Base-by-base conservation (phyloP, 129 eudicot genomes). In the Flaveria robusta region DNA sequence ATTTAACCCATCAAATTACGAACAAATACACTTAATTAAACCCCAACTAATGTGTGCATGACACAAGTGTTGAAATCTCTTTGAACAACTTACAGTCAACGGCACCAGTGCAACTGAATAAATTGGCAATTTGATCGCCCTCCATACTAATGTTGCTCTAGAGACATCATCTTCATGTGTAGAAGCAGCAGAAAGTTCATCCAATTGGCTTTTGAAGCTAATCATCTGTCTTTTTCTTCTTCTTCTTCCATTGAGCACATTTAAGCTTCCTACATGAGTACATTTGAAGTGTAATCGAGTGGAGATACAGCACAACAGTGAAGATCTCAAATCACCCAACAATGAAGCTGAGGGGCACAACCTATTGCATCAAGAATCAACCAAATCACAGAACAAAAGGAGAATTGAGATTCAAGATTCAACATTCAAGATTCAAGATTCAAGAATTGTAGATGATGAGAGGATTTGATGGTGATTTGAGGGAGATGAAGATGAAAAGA, bases 81-180 rank as follows among this genome's bases (percentile, higher is more conserved):
- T n/a, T n/a, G 39, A 34, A 34, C 39, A 50, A 82, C 97, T 87
- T 79, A 94, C 98, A 0, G 97, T 86, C 47, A 94, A 77, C 0
- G 98, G 98, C 82, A 91, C 82, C 66, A 94, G 62, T n/a, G 97
- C 98, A 56, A 94, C 98, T 14, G 96, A 87, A 74, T 94, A 94
- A 29, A 94, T 91, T 10, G 98, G 98, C 68, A 91, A 74, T 71
- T 94, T 94, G 83, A 91, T 83, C 49, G 97, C 98, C 71, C 98
- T 89, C 97, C 98, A 94, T 76, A 91, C 74, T 80, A 94, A 79
- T 12, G 90, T 89, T 71, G 88, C 85, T 69, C 65, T 80, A 64
- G 97, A 82, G 62, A 89, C 58, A 43, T 75, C 79, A 79, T 77
- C 88, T 64, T 77, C 69, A 65, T n/a, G n/a, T 26, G 70, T 51